Evolutionary conservation across 2,329 filamentous ascomycete genomes (phyloP).

Genomic region (Neurospora sp.): DNA sequence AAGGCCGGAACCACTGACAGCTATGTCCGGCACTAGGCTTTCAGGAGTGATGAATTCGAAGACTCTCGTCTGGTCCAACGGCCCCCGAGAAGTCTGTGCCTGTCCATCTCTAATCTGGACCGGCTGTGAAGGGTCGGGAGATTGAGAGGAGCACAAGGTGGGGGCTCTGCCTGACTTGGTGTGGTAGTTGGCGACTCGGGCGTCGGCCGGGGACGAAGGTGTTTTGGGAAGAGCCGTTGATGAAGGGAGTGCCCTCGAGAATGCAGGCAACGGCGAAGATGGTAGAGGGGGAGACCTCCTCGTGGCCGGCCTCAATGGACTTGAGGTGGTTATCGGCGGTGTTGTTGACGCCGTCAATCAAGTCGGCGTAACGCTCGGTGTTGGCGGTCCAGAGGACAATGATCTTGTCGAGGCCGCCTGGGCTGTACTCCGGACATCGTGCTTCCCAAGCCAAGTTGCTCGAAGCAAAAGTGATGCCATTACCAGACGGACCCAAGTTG

Average conservation of each 20-base stretch:
- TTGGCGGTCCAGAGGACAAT: constrained; percentile 98
- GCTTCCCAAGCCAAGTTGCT: not conserved
- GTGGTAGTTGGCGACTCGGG: not conserved
- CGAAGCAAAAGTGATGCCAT: not conserved
- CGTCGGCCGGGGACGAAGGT: constrained; percentile 63
- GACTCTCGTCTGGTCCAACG: not conserved
- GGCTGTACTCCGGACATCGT: not conserved
- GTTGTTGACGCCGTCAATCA: constrained; percentile 85
- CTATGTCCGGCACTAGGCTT: not conserved
- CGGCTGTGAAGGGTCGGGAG: not conserved
- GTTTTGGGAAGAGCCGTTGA: constrained; percentile 99
- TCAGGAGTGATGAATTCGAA: not conserved
- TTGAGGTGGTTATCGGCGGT: constrained; percentile 88
- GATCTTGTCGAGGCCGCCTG: constrained; percentile 69
- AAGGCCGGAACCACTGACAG: not conserved
- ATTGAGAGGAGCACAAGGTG: not conserved
- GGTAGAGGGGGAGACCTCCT: constrained; percentile 89
- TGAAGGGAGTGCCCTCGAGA: constrained; percentile 82
- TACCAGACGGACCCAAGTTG: not conserved
- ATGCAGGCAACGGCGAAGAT: constrained; percentile 94
- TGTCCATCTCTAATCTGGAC: not conserved
- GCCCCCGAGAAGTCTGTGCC: not conserved
- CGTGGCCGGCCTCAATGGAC: constrained; percentile 76
- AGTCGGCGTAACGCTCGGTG: constrained; percentile 90
- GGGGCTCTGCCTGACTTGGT: not conserved